A percentile compares a stretch with the other conserved stretches of the same genome.
Conservation (phyloP, 148 eudicot species). For the Nepenthes gracilis region DNA sequence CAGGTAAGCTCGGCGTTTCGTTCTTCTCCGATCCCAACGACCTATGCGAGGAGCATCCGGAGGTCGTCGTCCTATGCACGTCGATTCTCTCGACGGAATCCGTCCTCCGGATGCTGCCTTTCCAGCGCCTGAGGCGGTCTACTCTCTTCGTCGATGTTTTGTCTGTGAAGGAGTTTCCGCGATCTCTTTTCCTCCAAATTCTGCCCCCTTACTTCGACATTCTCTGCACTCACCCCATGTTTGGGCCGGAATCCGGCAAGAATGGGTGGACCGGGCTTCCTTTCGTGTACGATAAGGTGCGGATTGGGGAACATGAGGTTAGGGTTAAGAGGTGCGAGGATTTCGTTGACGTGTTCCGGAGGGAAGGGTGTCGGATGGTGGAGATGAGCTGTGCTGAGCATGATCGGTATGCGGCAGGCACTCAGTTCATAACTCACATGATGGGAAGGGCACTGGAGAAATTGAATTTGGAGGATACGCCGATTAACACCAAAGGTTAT, state of each 20-base stretch:
- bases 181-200: constrained; percentile 15
- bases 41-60: constrained; percentile 40
- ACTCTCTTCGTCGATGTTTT: constrained; percentile 20
- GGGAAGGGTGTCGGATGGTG: constrained; percentile 62
- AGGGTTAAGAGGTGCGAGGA: constrained; percentile 33
- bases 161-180: constrained; percentile 26
- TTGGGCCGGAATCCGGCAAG: constrained; percentile 75
- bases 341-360: constrained; percentile 37
- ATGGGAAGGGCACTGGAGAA: constrained; percentile 68
- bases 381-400: constrained; percentile 76
- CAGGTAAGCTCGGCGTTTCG: constrained; percentile 18
- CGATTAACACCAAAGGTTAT: constrained; percentile 75
- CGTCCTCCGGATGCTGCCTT: constrained; percentile 19
- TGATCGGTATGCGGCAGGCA: constrained; percentile 56
- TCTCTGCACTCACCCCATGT: constrained; percentile 86
- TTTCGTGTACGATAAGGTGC: constrained; percentile 63
- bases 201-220: constrained; percentile 65
- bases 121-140: constrained; percentile 21
- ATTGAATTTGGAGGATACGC: constrained; percentile 38
- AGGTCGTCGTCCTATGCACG: constrained; percentile 33
- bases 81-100: constrained; percentile 35
- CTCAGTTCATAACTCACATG: constrained; percentile 77
- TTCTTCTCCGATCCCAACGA: constrained; percentile 28
- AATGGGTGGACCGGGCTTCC: constrained; percentile 49
- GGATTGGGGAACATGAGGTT: constrained; percentile 35